These are phyloP conservation scores for Paramecium tetraurelia DNA, from an alignment of 73 alveolate genomes.

Conservation along the genomic window DNA sequence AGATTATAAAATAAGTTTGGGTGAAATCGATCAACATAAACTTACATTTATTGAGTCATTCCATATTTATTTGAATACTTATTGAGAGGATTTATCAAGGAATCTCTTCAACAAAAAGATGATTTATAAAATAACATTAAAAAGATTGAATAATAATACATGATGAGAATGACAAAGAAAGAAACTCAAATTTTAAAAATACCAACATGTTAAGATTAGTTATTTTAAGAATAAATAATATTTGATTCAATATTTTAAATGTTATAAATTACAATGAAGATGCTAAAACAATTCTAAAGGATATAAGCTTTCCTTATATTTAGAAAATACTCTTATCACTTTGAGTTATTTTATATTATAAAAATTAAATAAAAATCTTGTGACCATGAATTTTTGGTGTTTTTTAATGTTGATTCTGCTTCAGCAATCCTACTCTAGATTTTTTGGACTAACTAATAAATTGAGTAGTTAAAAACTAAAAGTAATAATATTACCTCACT, in stretches of 20 bases:
- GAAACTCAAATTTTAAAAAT: no score
- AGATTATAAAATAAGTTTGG: no score
- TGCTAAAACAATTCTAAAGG: background rate
- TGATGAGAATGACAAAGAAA: no score
- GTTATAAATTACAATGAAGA: background rate
- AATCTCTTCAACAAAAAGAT: no score
- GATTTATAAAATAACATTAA: no score
- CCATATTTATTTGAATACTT: no score
- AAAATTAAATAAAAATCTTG: background rate
- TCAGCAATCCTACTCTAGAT: background rate
- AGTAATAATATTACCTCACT: constrained; percentile 86
- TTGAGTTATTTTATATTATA: background rate
- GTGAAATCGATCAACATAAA: no score
- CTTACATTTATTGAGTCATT: no score
- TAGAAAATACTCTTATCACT: background rate
- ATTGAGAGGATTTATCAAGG: no score
- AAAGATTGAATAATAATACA: no score
- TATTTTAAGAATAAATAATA: no score
- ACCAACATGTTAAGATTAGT: no score
- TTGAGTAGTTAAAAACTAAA: background rate
- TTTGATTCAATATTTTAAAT: background rate
- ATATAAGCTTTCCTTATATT: background rate
- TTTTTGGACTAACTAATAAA: background rate
- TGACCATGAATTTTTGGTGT: background rate
- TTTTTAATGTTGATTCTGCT: background rate